A percentile compares a stretch with the other conserved stretches of the same genome.
phyloP scores from a whole-genome alignment of 208 protist species.

The Leptomonas pyrrhocoris region DNA sequence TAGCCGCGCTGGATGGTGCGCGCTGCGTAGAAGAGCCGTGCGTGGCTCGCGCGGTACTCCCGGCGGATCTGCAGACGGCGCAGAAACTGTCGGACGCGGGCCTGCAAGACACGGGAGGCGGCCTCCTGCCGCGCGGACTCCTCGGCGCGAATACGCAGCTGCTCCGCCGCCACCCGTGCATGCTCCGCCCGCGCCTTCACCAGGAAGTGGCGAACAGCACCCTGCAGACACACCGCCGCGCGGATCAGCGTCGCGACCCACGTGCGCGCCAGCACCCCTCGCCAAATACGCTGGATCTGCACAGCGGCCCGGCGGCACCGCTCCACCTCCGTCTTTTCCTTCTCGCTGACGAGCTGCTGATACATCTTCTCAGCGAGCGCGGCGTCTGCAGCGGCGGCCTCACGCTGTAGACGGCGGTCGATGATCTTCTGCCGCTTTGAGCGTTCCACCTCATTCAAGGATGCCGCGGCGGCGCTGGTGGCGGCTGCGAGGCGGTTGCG shows the following conservation, averaged over 20 bases:
- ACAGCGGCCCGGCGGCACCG: conserved; percentile 59
- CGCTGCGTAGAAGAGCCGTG: conserved; percentile 64
- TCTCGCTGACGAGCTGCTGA: conserved; percentile 71
- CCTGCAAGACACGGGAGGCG: conserved; percentile 65
- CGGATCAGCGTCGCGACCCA: conserved; percentile 54
- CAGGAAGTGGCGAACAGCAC: conserved; percentile 59
- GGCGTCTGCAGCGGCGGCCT: conserved; percentile 54
- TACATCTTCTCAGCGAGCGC: conserved; percentile 67
- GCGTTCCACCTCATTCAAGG: not conserved
- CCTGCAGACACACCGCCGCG: conserved; percentile 61
- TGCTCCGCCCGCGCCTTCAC: conserved; percentile 45
- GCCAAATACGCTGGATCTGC: conserved; percentile 79
- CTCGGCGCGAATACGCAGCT: conserved; percentile 34
- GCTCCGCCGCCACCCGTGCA: conserved; percentile 42
- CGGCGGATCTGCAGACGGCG: conserved; percentile 62
- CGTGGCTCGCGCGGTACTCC: conserved; percentile 50
- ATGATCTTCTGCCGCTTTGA: conserved; percentile 27
- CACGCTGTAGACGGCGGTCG: conserved; percentile 45
- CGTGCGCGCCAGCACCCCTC: conserved; percentile 69
- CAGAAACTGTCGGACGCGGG: conserved; percentile 72
- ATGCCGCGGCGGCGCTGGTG: not conserved
- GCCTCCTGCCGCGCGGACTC: conserved; percentile 48
- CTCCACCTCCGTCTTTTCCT: conserved; percentile 63
- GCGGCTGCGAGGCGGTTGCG: not conserved
- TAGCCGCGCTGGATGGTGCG: conserved; percentile 82